Conservation (phyloP, 148 eudicot species). For the Rhododendron vialii region DNA sequence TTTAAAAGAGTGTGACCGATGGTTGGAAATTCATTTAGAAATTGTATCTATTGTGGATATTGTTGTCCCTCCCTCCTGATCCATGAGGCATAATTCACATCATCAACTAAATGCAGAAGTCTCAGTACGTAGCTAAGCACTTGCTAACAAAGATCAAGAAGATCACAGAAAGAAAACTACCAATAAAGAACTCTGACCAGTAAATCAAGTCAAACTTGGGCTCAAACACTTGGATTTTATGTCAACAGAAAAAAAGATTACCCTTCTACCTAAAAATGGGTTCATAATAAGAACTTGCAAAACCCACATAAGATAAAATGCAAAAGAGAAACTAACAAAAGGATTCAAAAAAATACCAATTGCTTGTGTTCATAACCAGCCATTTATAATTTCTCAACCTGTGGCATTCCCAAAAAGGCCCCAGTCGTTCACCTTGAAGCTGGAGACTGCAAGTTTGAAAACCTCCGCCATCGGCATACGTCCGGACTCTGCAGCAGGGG, state of each 20-base stretch:
- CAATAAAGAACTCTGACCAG: not conserved
- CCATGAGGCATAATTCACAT: not conserved
- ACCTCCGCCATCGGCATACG: slow-evolving; percentile 64
- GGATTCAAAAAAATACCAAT: not conserved
- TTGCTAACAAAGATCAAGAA: not conserved
- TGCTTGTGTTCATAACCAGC: not conserved
- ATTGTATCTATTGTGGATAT: no score
- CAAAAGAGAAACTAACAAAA: not conserved
- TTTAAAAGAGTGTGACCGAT: not conserved
- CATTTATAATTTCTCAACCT: slow-evolving; percentile 16
- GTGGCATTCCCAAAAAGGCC: slow-evolving; percentile 54
- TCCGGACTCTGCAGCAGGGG: slow-evolving; percentile 79
- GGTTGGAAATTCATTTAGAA: not conserved
- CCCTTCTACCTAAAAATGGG: not conserved
- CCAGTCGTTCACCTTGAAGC: slow-evolving; percentile 85
- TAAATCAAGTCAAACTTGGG: not conserved
- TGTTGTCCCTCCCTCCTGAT: not conserved
- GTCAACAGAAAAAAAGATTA: not conserved
- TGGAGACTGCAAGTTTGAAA: slow-evolving; percentile 64
- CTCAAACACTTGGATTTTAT: not conserved
- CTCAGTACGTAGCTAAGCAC: not conserved
- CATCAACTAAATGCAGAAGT: not conserved
- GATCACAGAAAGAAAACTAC: not conserved
- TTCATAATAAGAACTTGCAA: not conserved
- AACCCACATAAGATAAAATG: not conserved